phyloP scores from a whole-genome alignment of 306 rosid species.

The Corylus heterophylla region DNA sequence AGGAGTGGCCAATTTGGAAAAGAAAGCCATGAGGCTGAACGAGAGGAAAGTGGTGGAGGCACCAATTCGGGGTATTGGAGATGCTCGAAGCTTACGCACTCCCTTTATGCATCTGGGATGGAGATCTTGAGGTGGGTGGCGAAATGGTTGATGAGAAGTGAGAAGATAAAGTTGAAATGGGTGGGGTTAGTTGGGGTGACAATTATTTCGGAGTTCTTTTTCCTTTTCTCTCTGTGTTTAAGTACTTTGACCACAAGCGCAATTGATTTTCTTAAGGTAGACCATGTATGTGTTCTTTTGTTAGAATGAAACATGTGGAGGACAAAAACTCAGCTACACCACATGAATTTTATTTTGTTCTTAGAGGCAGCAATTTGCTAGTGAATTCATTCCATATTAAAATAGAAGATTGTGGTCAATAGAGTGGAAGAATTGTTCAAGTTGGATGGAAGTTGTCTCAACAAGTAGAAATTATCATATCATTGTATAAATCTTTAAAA shows the following conservation, averaged over 20 bases:
- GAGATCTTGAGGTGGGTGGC: not conserved
- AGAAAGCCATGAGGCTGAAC: not conserved
- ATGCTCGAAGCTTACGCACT: not conserved
- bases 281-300: not conserved
- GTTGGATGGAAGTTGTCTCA: not conserved
- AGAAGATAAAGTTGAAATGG: not conserved
- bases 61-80: not conserved
- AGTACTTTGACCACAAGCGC: not conserved
- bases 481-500: not conserved
- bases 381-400: not conserved
- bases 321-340: not conserved
- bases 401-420: not conserved
- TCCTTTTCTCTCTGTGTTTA: not conserved
- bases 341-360: not conserved
- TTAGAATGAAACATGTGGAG: not conserved
- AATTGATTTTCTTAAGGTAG: not conserved
- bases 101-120: not conserved
- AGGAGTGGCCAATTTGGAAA: not conserved
- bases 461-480: not conserved
- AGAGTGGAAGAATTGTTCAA: not conserved
- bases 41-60: not conserved
- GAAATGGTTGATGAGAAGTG: not conserved
- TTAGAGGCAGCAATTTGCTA: not conserved
- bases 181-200: not conserved
- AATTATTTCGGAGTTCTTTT: not conserved